Evolutionary conservation across 495 filamentous ascomycete species (phyloP).

Genomic region (Amniculicola lignicola): DNA sequence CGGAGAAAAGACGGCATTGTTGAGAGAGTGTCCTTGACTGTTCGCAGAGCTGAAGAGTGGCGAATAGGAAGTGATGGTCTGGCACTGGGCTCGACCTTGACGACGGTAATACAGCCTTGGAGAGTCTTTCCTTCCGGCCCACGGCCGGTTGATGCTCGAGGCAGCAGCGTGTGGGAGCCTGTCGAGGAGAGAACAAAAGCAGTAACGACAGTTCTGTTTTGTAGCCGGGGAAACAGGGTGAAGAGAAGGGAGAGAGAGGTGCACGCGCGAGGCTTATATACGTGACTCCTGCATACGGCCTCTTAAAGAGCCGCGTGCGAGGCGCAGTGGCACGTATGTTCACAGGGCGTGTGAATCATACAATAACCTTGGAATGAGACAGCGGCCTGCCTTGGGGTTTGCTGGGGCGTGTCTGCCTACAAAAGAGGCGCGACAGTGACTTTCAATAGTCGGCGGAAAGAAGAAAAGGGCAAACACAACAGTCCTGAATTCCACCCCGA

Average conservation of each 20-base stretch:
- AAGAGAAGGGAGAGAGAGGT: neutral
- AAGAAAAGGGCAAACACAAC: constrained; percentile 1
- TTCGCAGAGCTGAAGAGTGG: constrained; percentile 13
- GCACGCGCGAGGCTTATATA: constrained; percentile 36
- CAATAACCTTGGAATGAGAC: constrained; percentile 31
- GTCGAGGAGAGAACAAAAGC: constrained; percentile 5
- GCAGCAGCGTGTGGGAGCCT: constrained; percentile 15
- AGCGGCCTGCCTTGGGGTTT: constrained; percentile 27
- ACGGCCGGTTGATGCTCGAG: constrained; percentile 34
- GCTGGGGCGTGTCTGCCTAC: constrained; percentile 27
- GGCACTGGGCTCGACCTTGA: constrained; percentile 28
- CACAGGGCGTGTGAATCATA: constrained; percentile 33
- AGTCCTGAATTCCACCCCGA: constrained; percentile 6
- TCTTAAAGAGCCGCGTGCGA: constrained; percentile 35
- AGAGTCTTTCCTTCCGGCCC: constrained; percentile 31
- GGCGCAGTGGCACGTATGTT: constrained; percentile 25
- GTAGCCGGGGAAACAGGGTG: constrained; percentile 17
- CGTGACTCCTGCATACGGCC: constrained; percentile 35
- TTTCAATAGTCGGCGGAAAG: neutral
- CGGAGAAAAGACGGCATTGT: constrained; percentile 32
- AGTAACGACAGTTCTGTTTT: constrained; percentile 25
- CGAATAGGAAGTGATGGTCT: constrained; percentile 22
- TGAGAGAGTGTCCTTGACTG: constrained; percentile 17
- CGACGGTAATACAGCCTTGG: constrained; percentile 27
- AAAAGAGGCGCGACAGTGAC: neutral